Percentiles rank a stretch among this genome's conserved stretches.
Evolutionary conservation across 2,329 filamentous ascomycete genomes (phyloP).

Genomic region (Neopestalotiopsis rosae): DNA sequence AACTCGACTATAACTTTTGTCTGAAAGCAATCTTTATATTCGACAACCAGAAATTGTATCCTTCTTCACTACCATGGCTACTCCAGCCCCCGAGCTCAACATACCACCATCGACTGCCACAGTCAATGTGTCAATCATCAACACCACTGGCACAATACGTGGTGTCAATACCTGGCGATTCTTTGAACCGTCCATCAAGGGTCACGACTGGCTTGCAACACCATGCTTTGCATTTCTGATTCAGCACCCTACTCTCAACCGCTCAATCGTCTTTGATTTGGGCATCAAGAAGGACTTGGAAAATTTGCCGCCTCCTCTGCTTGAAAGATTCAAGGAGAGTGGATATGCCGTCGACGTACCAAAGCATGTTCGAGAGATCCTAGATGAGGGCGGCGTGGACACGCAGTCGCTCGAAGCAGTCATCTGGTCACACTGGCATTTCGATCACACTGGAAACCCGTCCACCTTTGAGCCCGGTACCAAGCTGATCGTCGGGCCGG

Average conservation of each 20-base stretch:
- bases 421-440: slow-evolving; percentile 51
- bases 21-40: not conserved
- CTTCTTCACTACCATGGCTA: slow-evolving; percentile 23
- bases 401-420: slow-evolving; percentile 31
- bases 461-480: slow-evolving; percentile 46
- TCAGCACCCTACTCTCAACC: slow-evolving; percentile 28
- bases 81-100: slow-evolving; percentile 31
- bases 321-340: slow-evolving; percentile 14
- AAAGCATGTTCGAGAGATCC: slow-evolving; percentile 29
- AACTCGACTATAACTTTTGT: not conserved
- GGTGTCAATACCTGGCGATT: slow-evolving; percentile 29
- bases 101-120: slow-evolving; percentile 37
- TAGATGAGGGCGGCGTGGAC: slow-evolving; percentile 27
- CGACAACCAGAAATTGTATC: not conserved
- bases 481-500: slow-evolving; percentile 44
- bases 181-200: slow-evolving; percentile 33
- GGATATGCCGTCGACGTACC: slow-evolving; percentile 20
- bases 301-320: slow-evolving; percentile 17
- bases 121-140: slow-evolving; percentile 39
- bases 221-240: slow-evolving; percentile 32
- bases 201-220: slow-evolving; percentile 34
- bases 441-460: slow-evolving; percentile 54
- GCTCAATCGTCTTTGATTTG: slow-evolving; percentile 25
- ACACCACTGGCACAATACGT: slow-evolving; percentile 32
- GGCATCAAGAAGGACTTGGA: slow-evolving; percentile 22